A percentile compares a stretch with the other conserved stretches of the same genome.
These are phyloP conservation scores for Chalciporus chontae DNA, from an alignment of 768 basidiomycete species.

Conservation along the genomic window DNA sequence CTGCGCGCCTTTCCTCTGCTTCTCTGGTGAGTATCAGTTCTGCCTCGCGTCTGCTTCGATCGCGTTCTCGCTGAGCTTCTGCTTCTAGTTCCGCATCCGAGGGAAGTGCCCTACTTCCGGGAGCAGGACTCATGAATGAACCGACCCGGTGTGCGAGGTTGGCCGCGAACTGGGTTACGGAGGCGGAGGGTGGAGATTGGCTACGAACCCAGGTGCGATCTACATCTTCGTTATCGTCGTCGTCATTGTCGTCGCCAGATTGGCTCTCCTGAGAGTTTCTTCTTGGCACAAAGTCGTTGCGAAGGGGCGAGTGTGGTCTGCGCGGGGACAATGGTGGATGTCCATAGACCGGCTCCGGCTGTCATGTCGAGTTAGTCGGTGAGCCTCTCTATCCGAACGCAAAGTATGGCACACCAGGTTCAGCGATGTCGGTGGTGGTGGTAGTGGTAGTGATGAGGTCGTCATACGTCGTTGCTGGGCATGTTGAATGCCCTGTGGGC, in stretches of 20 bases:
- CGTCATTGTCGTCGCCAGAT: conserved; percentile 39
- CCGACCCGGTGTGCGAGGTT: conserved; percentile 75
- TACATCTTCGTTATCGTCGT: conserved; percentile 29
- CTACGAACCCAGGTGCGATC: conserved; percentile 31
- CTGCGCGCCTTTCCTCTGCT: conserved; percentile 59
- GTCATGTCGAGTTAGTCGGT: conserved; percentile 12
- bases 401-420: conserved; percentile 32
- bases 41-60: conserved; percentile 70
- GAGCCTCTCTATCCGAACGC: conserved; percentile 1
- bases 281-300: conserved; percentile 53
- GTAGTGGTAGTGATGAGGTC: conserved; percentile 28
- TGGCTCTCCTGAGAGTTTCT: conserved; percentile 51
- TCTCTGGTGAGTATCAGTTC: conserved; percentile 73
- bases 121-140: conserved; percentile 55
- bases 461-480: conserved; percentile 38
- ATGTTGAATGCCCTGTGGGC: conserved; percentile 11
- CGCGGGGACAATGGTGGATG: conserved; percentile 30
- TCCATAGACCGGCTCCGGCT: conserved; percentile 46
- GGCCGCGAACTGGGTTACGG: conserved; percentile 69
- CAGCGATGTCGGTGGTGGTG: conserved; percentile 39
- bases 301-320: conserved; percentile 69
- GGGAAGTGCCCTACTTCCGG: conserved; percentile 43
- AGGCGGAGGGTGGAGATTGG: conserved; percentile 60
- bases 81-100: conserved; percentile 81
- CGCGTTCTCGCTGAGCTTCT: conserved; percentile 74